Evolutionary conservation across 2,329 filamentous ascomycete genomes (phyloP), one percentile per base, ranked within the genome.

Genomic region (Botrytis porri): DNA sequence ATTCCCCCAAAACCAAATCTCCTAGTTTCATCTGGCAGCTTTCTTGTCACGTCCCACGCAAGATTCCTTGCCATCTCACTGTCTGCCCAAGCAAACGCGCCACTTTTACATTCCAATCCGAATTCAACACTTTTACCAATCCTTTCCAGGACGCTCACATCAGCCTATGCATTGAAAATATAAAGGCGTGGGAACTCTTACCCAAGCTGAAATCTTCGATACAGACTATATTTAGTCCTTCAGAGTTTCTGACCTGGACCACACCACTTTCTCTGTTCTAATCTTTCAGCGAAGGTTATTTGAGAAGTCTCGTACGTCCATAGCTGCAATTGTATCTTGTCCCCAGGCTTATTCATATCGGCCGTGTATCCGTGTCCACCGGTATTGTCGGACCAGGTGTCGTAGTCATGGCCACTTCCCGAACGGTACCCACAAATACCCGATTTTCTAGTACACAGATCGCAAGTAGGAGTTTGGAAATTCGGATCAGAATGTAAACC

Each of bases 201-300:
- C 63, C 16, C 2, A 39, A 29, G 29, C 12, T 54, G 32, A 25
- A 51, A 32, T 7, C 16, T 66, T 39, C n/a, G n/a, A 39, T 10
- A 45, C 29, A 22, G 29, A 20, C 22, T n/a, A 37, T 18, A 45
- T 54, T 18, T 29, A 66, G 48, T 35, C 16, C 16, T 66, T 66
- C 45, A 66, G 32, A 66, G 22, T 5, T 51, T 66, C 20, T 37
- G 63, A 25, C 43, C 43, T 4, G 32, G 43, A 51, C 16, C 45
- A 32, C 32, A 66, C 70, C 70, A 66, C n/a, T 71, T 71, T 54
- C 45, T 71, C 45, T 66, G 62, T 45, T 71, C 70, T 25, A 59
- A 16, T 54, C 39, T 71, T 25, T 66, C 70, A 43, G 61, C 70
- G 25, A 71, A 20, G 9, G 48, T 71, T 54, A 71, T 37, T 45